Evolutionary conservation across 495 filamentous ascomycete species (phyloP), one percentile per base, ranked within the genome.

Genomic region (Xylaria sp.): DNA sequence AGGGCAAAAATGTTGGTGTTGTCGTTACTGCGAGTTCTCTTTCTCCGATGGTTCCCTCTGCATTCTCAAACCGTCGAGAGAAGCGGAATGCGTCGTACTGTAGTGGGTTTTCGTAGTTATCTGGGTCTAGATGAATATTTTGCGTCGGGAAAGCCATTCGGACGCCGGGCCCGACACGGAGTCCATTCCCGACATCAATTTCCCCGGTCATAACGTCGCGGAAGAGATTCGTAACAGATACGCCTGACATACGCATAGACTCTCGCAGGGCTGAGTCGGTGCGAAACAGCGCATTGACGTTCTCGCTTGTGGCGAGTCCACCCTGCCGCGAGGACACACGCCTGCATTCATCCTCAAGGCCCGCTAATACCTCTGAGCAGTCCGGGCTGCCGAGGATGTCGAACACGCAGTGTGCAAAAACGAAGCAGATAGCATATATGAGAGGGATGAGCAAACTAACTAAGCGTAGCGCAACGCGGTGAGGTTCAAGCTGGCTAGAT

Each of bases 231-330:
- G 44, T 37, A 8, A 72, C 29, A 11, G 26, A 1, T 2, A 72
- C 57, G 19, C 52, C 69, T 4, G 69, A 72, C 3, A 69, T 44
- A 5, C 72, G 72, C 65, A 74, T 72, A 19, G 69, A 74, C 33
- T 74, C 72, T 0, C 72, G 64, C 0, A 69, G 35, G n/a, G 69
- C 59, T 29, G 72, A 74, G 31, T 72, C 70, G 11, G 69, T 46
- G 8, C 70, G 53, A 44, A 40, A 29, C 1, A 74, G 35, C 11
- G 26, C 0, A 6, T 72, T 52, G 53, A 74, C 35, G 17, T 44
- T 46, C 21, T 63, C 72, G 19, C 24, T 68, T 11, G 66, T 33
- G 6, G 14, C 29, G 19, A 68, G 31, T 8, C 66, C 66, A 11
- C n/a, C 11, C 9, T 21, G 50, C 50, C 33, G 19, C 8, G 55